These are phyloP conservation scores for Papiliotrema terrestris DNA, from an alignment of 1,284 basidiomycete genomes.

Conservation along the genomic window DNA sequence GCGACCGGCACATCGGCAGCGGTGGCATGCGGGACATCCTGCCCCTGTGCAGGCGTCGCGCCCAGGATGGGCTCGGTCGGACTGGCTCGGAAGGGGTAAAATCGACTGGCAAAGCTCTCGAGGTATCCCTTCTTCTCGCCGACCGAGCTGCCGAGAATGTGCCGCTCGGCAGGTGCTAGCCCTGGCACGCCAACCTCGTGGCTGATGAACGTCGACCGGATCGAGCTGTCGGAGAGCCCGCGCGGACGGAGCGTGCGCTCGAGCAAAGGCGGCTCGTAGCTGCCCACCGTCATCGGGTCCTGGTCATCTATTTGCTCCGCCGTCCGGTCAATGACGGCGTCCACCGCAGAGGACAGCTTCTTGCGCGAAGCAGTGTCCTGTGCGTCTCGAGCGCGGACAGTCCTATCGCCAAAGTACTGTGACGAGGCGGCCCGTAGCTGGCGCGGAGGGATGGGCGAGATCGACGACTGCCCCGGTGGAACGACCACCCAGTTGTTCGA, in stretches of 20 bases:
- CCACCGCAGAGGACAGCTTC: conserved; percentile 62
- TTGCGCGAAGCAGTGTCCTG: conserved; percentile 15
- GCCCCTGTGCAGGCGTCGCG: neutral
- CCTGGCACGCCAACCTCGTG: conserved; percentile 9
- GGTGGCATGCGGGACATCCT: neutral
- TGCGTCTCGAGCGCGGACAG: conserved; percentile 8
- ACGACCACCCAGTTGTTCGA: conserved; percentile 5
- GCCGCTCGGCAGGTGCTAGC: neutral
- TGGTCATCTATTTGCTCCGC: conserved; percentile 39
- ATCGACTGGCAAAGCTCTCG: conserved; percentile 20
- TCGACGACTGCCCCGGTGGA: neutral
- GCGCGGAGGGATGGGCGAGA: neutral
- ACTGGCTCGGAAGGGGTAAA: conserved; percentile 14
- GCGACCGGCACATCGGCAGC: neutral
- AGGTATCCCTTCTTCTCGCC: conserved; percentile 14
- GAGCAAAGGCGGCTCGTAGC: conserved; percentile 51
- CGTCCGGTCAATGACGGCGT: conserved; percentile 68
- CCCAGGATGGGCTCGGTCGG: neutral
- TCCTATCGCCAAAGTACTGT: conserved; percentile 29
- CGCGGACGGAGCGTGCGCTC: conserved; percentile 68
- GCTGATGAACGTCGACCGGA: conserved; percentile 64
- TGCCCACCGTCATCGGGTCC: conserved; percentile 16
- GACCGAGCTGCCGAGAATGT: neutral
- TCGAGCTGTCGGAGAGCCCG: conserved; percentile 84
- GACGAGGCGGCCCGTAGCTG: conserved; percentile 31